Evolutionary conservation across 1,139 yeast species (phyloP).

Genomic region (Suhomyces chickasaworum): DNA sequence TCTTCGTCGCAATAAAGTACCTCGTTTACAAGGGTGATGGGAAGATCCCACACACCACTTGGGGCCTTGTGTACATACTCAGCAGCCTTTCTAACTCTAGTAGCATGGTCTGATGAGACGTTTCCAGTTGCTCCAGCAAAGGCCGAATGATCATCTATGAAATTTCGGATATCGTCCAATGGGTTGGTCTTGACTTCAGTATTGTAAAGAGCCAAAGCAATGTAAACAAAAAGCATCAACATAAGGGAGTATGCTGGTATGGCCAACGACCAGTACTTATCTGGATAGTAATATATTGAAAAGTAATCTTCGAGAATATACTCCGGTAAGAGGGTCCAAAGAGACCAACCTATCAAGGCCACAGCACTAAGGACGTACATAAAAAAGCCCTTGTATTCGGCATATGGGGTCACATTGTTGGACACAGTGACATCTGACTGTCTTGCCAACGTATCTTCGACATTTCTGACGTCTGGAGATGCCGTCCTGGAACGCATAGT

Average conservation of each 20-base stretch:
- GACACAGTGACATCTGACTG: slow-evolving; percentile 79
- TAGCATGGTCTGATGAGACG: slow-evolving; percentile 3
- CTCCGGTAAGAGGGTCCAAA: slow-evolving; percentile 75
- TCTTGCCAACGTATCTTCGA: slow-evolving; percentile 62
- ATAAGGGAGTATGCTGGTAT: slow-evolving; percentile 71
- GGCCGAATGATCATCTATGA: slow-evolving; percentile 69
- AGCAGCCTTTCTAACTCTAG: slow-evolving; percentile 21
- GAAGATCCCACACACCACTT: slow-evolving; percentile 84
- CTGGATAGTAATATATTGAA: slow-evolving; percentile 75
- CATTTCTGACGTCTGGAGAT: slow-evolving; percentile 47
- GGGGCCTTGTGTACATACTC: slow-evolving; percentile 56
- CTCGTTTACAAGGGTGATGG: slow-evolving; percentile 68
- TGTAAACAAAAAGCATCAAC: slow-evolving; percentile 69
- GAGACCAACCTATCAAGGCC: slow-evolving; percentile 52
- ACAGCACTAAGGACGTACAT: slow-evolving; percentile 64
- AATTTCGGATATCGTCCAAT: slow-evolving; percentile 58
- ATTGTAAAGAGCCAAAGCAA: slow-evolving; percentile 70
- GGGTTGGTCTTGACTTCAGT: slow-evolving; percentile 68
- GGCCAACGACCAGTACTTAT: slow-evolving; percentile 85
- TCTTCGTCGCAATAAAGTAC: slow-evolving; percentile 50
- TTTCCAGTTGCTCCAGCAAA: slow-evolving; percentile 36
- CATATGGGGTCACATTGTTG: slow-evolving; percentile 61
- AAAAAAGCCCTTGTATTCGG: slow-evolving; percentile 83
- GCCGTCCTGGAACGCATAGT: slow-evolving; percentile 32
- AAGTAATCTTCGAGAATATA: slow-evolving; percentile 46